Conservation (phyloP, 495 filamentous ascomycete species). For the Pyrenula massariospora region DNA sequence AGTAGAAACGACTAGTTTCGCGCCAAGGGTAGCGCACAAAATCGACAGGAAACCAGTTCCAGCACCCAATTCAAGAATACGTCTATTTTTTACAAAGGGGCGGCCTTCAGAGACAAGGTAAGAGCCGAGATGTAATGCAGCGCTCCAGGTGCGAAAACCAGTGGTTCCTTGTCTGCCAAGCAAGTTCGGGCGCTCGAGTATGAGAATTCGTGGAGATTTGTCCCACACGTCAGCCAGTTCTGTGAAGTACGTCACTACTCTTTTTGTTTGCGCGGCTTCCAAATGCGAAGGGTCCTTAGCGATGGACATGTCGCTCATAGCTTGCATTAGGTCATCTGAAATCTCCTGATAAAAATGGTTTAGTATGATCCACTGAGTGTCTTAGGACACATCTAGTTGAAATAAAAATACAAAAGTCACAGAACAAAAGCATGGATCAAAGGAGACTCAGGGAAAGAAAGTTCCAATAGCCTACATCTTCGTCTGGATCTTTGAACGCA, state of each 20-base stretch:
- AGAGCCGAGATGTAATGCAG: conserved; percentile 70
- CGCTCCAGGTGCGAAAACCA: conserved; percentile 88
- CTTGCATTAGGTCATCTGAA: neutral
- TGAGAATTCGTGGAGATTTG: conserved; percentile 17
- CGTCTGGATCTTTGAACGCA: conserved; percentile 61
- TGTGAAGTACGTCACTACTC: neutral
- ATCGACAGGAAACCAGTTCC: conserved; percentile 82
- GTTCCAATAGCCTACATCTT: conserved; percentile 54
- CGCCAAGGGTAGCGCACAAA: conserved; percentile 61
- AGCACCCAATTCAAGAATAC: conserved; percentile 75
- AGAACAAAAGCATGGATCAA: no score
- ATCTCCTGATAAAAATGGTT: neutral
- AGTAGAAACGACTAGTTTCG: conserved; percentile 54
- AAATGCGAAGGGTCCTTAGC: neutral
- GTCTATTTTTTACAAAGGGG: conserved; percentile 38
- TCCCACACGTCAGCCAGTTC: neutral
- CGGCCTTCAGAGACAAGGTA: conserved; percentile 43
- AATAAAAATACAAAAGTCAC: no score
- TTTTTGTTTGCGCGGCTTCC: neutral
- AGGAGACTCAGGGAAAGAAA: conserved; percentile 7
- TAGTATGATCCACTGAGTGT: no score
- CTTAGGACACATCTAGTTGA: no score
- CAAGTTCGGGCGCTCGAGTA: conserved; percentile 56
- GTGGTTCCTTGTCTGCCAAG: conserved; percentile 71
- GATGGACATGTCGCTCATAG: neutral